phyloP scores from a whole-genome alignment of 192 early-diverging fungal species.

The Powellomyces hirtus region DNA sequence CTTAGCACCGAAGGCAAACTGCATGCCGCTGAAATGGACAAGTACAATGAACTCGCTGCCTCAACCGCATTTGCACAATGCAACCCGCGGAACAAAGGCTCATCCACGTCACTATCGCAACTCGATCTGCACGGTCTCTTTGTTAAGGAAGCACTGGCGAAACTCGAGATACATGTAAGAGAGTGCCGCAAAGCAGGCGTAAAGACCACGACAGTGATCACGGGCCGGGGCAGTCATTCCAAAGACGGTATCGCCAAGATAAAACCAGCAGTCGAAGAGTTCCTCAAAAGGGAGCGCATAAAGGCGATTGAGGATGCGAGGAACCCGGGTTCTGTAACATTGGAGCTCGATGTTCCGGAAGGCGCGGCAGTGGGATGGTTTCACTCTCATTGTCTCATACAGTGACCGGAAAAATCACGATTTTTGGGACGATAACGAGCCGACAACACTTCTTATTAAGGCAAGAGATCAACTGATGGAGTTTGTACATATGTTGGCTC shows the following conservation, averaged over 20 bases:
- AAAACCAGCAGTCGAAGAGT: slow-evolving; percentile 61
- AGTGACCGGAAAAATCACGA: too few relatives aligned
- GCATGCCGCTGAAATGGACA: slow-evolving; percentile 54
- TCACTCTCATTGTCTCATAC: neutral
- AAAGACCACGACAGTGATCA: slow-evolving; percentile 56
- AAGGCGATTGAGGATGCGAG: slow-evolving; percentile 48
- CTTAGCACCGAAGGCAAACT: slow-evolving; percentile 54
- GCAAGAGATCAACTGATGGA: too few relatives aligned
- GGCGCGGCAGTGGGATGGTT: slow-evolving; percentile 26
- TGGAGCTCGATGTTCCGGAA: slow-evolving; percentile 44
- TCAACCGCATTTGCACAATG: slow-evolving; percentile 28
- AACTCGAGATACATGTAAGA: slow-evolving; percentile 46
- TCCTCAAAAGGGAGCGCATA: slow-evolving; percentile 53
- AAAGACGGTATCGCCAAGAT: slow-evolving; percentile 59
- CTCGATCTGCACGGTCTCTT: slow-evolving; percentile 70
- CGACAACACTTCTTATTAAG: too few relatives aligned
- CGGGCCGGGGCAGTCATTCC: slow-evolving; percentile 63
- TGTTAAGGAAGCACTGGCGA: slow-evolving; percentile 60
- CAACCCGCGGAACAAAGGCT: slow-evolving; percentile 37
- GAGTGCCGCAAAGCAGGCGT: slow-evolving; percentile 47
- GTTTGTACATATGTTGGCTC: too few relatives aligned
- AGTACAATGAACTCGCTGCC: slow-evolving; percentile 54
- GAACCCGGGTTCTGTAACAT: slow-evolving; percentile 58
- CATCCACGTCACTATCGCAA: slow-evolving; percentile 36
- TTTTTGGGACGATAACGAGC: too few relatives aligned